Base-by-base conservation (phyloP, 73 alveolate genomes). In the Paramecium sonneborni region DNA sequence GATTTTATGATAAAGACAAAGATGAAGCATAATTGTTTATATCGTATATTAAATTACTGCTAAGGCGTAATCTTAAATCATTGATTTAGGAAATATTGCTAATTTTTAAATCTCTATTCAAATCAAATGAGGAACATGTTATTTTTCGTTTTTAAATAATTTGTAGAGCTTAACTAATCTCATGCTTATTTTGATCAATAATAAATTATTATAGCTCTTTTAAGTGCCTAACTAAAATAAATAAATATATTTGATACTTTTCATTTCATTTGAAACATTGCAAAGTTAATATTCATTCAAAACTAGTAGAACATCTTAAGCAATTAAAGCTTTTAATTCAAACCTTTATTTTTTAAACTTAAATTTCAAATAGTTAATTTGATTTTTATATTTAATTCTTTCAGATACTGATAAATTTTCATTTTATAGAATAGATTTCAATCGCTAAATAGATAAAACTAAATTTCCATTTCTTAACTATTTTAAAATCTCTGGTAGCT, bases 371-470 rank as follows among this genome's bases (percentile, higher is more conserved):
- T 12, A 9, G 18, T 3, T n/a, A 8, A 72, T 18, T 37, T 72
- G 32, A 72, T 72, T 72, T 72, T 72, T 72, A 72, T 72, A 72
- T 37, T 72, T 72, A 20, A 72, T 28, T 72, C 57, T 72, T 37
- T 72, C 86, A 28, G 55, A 72, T 34, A n/a, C 55, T 9, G 86
- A 5, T 72, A 34, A 72, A 1, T 14, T 32, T 28, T 72, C 86
- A 72, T 41, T 35, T 35, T 28, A 1, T 72, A 72, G 11, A 14
- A 38, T 6, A 5, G 7, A 32, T 35, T 72, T 15, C 11, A 72
- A 30, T n/a, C 35, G 30, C 6, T 37, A 2, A 8, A 72, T 35
- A 12, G 86, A 3, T 18, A 35, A 3, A n/a, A 32, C 86, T 34
- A 72, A 11, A 72, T 72, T 72, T 7, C 44, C 44, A 72, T 32